Evolutionary conservation across 441 rosid species (phyloP), one percentile per base, ranked within the genome.

Genomic region (Omphalea diandra): DNA sequence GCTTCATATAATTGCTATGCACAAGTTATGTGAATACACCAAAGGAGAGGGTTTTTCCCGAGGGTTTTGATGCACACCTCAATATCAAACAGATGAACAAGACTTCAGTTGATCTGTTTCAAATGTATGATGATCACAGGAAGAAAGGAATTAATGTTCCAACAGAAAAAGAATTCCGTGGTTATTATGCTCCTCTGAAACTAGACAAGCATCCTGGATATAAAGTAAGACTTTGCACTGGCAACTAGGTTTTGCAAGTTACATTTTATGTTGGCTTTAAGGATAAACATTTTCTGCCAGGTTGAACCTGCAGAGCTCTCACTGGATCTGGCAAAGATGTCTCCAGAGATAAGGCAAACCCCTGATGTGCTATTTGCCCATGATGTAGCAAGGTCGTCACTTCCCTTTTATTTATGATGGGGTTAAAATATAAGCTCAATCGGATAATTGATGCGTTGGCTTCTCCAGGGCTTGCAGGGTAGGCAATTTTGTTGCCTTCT

Each of bases 141-240:
- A 95, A 91, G 86, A 93, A 81, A 83, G 99, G 96, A 70, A 82
- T 90, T 65, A 61, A 71, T 66, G 69, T 95, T 68, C 83, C 92
- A 44, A 82, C 97, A 41, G 98, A 95, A 77, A 89, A 83, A 74
- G 99, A 95, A 81, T 95, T 95, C 27, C 93, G 99, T 79, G 99
- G 99, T 65, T 95, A 95, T 78, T 95, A 95, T 80, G 99, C 97
- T 17, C 98, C 93, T 85, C 92, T 95, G 82, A 95, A 95, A 83
- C 90, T 95, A 43, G 99, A 93, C 87, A 95, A 91, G 81, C 99
- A 95, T 87, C 99, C 99, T 58, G 99, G 99, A 71, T 95, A 95
- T 72, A 95, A 83, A 82, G 99, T 90, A 77, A 87, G 89, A 79
- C 44, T n/a, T 75, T 54, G 63, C 38, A 61, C 44, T 56, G 55